These are phyloP conservation scores for Rosellinia necatrix DNA, from an alignment of 2,329 filamentous ascomycete species.

Conservation along the genomic window DNA sequence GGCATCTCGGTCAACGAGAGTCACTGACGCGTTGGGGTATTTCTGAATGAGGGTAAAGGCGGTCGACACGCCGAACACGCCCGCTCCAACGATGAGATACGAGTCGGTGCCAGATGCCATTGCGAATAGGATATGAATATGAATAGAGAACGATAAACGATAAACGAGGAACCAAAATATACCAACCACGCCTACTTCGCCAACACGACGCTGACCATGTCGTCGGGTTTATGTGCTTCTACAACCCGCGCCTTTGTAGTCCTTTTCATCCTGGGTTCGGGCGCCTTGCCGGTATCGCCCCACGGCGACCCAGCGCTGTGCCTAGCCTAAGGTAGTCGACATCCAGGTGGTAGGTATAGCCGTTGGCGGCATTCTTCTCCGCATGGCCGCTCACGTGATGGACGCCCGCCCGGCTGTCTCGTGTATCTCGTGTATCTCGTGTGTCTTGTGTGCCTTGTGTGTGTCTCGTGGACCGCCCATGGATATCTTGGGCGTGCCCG, in stretches of 20 bases:
- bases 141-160: no score
- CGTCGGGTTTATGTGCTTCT: constrained; percentile 2
- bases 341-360: not conserved
- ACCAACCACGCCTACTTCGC: not conserved
- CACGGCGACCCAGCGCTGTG: constrained; percentile 3
- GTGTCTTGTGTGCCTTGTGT: not conserved
- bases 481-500: no score
- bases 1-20: constrained; percentile 61
- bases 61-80: constrained; percentile 70
- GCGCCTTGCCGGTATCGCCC: constrained; percentile 21
- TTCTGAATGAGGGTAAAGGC: constrained; percentile 64
- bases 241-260: not conserved
- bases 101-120: constrained; percentile 35
- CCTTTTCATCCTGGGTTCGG: not conserved
- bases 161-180: not conserved
- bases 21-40: constrained; percentile 56
- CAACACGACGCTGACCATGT: not conserved
- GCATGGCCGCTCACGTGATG: constrained; percentile 21
- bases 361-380: constrained; percentile 9
- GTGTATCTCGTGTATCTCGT: not conserved
- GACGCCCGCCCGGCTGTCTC: no score
- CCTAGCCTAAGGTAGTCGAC: not conserved
- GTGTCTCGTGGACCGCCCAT: not conserved
- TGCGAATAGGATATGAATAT: constrained; percentile 1
- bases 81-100: constrained; percentile 66